Evolutionary conservation across 768 basidiomycete species (phyloP).

Genomic region (Floccularia luteovirens): DNA sequence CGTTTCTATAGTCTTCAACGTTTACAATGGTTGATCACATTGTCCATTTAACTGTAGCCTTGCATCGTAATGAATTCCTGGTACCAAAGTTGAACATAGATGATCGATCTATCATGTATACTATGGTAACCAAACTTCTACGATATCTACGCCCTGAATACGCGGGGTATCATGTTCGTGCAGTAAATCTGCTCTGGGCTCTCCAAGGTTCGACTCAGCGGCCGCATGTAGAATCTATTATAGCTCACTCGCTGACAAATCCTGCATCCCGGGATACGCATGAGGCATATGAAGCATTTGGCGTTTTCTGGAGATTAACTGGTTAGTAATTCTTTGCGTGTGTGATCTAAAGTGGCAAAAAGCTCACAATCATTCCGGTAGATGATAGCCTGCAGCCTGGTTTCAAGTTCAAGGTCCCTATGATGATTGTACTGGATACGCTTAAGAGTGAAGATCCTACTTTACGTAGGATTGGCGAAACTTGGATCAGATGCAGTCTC

Average conservation of each 20-base stretch:
- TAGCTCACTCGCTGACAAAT: slow-evolving; percentile 66
- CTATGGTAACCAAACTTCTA: slow-evolving; percentile 64
- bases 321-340: slow-evolving; percentile 34
- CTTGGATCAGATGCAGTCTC: slow-evolving; percentile 94
- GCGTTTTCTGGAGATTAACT: slow-evolving; percentile 84
- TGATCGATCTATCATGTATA: slow-evolving; percentile 43
- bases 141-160: slow-evolving; percentile 62
- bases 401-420: slow-evolving; percentile 73
- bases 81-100: slow-evolving; percentile 49
- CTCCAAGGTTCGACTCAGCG: slow-evolving; percentile 50
- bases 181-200: slow-evolving; percentile 78
- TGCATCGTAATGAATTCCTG: slow-evolving; percentile 44
- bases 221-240: slow-evolving; percentile 69
- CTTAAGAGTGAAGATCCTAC: slow-evolving; percentile 70
- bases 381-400: slow-evolving; percentile 83
- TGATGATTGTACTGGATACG: slow-evolving; percentile 84
- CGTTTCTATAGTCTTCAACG: slow-evolving; percentile 36
- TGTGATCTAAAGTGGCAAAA: too few species aligned
- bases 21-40: slow-evolving; percentile 66
- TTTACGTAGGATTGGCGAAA: slow-evolving; percentile 77
- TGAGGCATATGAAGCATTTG: slow-evolving; percentile 80
- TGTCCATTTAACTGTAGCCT: slow-evolving; percentile 44
- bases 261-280: slow-evolving; percentile 35
- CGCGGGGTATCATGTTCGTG: slow-evolving; percentile 72
- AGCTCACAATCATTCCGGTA: too few species aligned